Evolutionary conservation across 2,329 filamentous ascomycete species (phyloP).

Genomic region (Colletotrichum eleusines): DNA sequence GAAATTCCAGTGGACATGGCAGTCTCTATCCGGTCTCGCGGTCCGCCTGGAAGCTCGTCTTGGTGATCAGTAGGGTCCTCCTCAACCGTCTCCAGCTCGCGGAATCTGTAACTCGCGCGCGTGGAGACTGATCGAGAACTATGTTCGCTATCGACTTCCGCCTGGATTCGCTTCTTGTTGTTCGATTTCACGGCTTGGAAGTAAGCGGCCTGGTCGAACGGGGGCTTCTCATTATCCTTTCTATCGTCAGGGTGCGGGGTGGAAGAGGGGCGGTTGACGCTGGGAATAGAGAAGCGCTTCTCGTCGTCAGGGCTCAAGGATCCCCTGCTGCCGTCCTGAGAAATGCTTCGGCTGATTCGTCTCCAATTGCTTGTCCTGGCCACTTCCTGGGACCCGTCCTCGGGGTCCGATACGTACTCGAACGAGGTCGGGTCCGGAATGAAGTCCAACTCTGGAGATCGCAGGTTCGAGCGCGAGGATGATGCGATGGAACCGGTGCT

Average conservation of each 20-base stretch:
- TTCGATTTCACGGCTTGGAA: constrained; percentile 23
- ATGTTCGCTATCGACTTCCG: constrained; percentile 29
- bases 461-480: constrained; percentile 22
- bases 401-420: constrained; percentile 33
- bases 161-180: constrained; percentile 22
- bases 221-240: constrained; percentile 1
- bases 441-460: constrained; percentile 28
- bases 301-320: constrained; percentile 2
- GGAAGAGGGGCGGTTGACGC: constrained; percentile 4
- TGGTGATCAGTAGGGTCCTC: constrained; percentile 22
- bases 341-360: constrained; percentile 50
- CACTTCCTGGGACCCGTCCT: constrained; percentile 36
- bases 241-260: background rate
- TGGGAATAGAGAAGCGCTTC: constrained; percentile 12
- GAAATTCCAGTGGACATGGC: constrained; percentile 12
- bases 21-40: constrained; percentile 28
- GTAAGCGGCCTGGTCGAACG: constrained; percentile 23
- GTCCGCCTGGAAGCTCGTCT: constrained; percentile 15
- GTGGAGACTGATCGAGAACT: constrained; percentile 35
- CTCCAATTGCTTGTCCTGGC: constrained; percentile 1
- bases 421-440: constrained; percentile 22
- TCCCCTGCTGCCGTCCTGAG: constrained; percentile 57
- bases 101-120: constrained; percentile 30
- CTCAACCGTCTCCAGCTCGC: constrained; percentile 33
- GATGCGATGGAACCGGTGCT: constrained; percentile 21